phyloP scores from a whole-genome alignment of 176 grass and related monocot species.

The Ananas comosus region DNA sequence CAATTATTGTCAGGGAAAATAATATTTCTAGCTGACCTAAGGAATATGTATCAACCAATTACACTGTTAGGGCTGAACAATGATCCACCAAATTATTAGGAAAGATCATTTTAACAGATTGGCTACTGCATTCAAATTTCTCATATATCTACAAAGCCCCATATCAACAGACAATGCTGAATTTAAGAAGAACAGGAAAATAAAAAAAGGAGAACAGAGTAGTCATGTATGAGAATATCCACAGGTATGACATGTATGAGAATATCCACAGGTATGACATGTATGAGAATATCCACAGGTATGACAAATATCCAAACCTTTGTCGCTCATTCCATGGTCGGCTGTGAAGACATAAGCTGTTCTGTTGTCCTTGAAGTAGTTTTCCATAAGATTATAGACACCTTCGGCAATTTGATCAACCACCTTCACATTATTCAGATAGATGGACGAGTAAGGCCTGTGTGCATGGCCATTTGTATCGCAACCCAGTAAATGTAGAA shows the following conservation, averaged over 20 bases:
- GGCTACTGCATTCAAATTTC: constrained; percentile 4
- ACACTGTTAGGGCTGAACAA: neutral
- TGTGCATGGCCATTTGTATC: constrained; percentile 97
- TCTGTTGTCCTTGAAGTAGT: constrained; percentile 74
- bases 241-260: neutral
- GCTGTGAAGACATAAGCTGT: constrained; percentile 89
- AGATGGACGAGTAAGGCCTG: constrained; percentile 81
- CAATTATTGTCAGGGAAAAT: neutral
- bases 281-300: neutral
- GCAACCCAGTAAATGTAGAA: constrained; percentile 88
- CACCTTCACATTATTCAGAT: constrained; percentile 93
- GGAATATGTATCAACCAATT: neutral
- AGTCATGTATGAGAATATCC: neutral
- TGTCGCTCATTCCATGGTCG: constrained; percentile 98
- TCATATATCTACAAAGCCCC: constrained; percentile 2
- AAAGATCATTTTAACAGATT: constrained; percentile 9
- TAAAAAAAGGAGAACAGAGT: constrained; percentile 12
- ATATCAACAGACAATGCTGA: constrained; percentile 15
- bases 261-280: neutral
- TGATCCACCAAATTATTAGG: neutral
- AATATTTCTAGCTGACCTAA: neutral
- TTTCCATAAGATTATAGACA: constrained; percentile 88
- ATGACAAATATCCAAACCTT: constrained; percentile 38
- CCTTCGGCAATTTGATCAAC: constrained; percentile 87
- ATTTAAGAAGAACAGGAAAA: constrained; percentile 4